Base-by-base conservation (phyloP, 768 basidiomycete species). In the Daedaleopsis nitida region DNA sequence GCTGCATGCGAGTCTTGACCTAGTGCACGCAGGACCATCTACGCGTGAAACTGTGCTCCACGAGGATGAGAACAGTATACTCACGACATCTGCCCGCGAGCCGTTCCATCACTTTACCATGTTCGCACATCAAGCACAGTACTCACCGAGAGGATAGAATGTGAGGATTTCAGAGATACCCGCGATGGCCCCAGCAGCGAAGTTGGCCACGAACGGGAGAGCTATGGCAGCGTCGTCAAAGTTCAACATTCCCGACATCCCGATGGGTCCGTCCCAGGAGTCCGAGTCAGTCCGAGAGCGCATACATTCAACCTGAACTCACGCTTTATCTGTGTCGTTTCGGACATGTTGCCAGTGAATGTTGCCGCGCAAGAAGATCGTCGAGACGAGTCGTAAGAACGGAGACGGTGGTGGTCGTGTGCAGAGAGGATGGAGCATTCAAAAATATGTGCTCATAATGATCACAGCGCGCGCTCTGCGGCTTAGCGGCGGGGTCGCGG, bases 1-100 rank as follows among this genome's bases (percentile, higher is more conserved):
- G 81, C 73, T 99, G 97, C 87, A 98, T 96, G 27, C 97, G 92
- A 21, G 97, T 99, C 79, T 99, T 98, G 72, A 98, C 94, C 92
- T 94, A 70, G 17, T 45, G 39, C 32, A 61, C 57, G 53, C 55
- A 42, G 34, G 23, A 49, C 27, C 55, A 59, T 47, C 60, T 42
- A 47, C 64, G 59, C 17, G 62, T 58, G 44, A 64, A 53, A 60
- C 44, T 21, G 14, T 27, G 55, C 58, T 42, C 39, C 21, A 32
- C 21, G 13, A 39, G 24, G 5, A 21, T 53, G 48, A 47, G 35
- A 10, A 17, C 35, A 49, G 8, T 47, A 45, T 56, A 85, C 92
- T 69, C 76, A 94, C 92, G 69, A 96, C 94, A 92, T 96, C 94
- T 90, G 74, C 45, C 14, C 7, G 47, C 39, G 13, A 42, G 5